Evolutionary conservation across 2,329 filamentous ascomycete species (phyloP).

Genomic region (Aspergillus ochraceus): DNA sequence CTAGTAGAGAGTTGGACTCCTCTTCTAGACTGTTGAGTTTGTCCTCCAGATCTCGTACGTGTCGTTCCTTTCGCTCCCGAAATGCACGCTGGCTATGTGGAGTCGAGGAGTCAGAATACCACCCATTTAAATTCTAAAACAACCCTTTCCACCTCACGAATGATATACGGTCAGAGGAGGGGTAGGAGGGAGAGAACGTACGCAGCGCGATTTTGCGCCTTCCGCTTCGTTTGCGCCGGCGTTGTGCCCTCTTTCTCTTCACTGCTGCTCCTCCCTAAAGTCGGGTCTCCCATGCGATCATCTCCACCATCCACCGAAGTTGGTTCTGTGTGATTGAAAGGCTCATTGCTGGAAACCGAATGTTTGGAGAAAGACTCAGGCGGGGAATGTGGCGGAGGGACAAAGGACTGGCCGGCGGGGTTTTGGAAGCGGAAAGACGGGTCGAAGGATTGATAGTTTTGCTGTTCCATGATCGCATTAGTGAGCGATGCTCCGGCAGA

Average conservation of each 20-base stretch:
- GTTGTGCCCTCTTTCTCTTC: constrained; percentile 56
- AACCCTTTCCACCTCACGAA: background rate
- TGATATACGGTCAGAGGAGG: background rate
- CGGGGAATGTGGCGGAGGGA: constrained; percentile 36
- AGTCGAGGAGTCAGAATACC: background rate
- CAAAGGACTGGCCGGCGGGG: constrained; percentile 27
- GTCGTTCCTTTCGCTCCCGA: constrained; percentile 90
- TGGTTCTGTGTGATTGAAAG: constrained; percentile 21
- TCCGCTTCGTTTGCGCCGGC: constrained; percentile 61
- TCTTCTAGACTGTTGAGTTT: constrained; percentile 78
- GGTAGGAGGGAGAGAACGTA: constrained; percentile 45
- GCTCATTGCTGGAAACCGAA: constrained; percentile 32
- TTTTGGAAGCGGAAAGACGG: constrained; percentile 38
- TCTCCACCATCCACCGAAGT: constrained; percentile 32
- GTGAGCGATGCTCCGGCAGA: background rate
- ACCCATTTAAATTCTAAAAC: background rate
- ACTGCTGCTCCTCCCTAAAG: constrained; percentile 48
- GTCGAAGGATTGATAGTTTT: constrained; percentile 40
- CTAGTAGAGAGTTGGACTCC: constrained; percentile 68
- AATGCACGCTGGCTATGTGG: constrained; percentile 81
- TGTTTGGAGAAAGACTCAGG: constrained; percentile 37
- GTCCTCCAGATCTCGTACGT: constrained; percentile 88
- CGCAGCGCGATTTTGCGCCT: constrained; percentile 73
- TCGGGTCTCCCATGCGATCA: constrained; percentile 25
- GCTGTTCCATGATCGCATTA: background rate